Evolutionary conservation across 108 stramenopile genomes (phyloP), one percentile per base, ranked within the genome.

Genomic region (Fistulifera pelliculosa): DNA sequence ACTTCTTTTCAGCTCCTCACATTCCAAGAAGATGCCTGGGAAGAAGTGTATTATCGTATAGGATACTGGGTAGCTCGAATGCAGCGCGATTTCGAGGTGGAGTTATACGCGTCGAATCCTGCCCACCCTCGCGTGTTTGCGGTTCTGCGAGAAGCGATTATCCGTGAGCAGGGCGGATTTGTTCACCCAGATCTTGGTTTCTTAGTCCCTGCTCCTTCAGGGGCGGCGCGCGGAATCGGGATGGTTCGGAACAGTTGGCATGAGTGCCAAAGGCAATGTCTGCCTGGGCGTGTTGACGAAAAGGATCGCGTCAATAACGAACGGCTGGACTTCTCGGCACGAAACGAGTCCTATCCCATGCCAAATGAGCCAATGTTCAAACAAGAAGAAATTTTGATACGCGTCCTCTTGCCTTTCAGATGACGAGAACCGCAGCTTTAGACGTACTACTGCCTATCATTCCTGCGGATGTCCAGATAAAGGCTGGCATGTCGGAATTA

Each of bases 171-270:
- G 18, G 71, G 70, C 16, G 89, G 89, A 41, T 91, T 61, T 58
- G 89, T 91, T 2, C 85, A 91, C 62, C 85, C 89, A 15, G 89
- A 91, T 64, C 61, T 91, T 48, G 89, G 89, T 1, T 65, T 91
- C 25, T 49, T 87, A 25, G 49, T 73, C 16, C 85, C 89, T 15
- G 89, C 89, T 10, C 89, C 89, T 17, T 72, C 43, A 45, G 87
- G 89, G 21, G 83, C 89, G 12, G 61, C 68, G 5, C 65, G 89
- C 11, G 89, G 89, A 0, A 35, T 91, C 15, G 89, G 85, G 0
- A 86, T 91, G 85, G 75, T 91, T 8, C 64, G 68, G 10, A 68
- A 85, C 49, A 41, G 41, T 12, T 86, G 73, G 40, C 71, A 71
- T 38, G 61, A 64, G 31, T 90, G 88, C 66, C 88, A 90, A 64